Percentiles rank a stretch among this genome's conserved stretches.
Conservation (phyloP, 2,329 filamentous ascomycete genomes). For the Exutisphaerella laricina region DNA sequence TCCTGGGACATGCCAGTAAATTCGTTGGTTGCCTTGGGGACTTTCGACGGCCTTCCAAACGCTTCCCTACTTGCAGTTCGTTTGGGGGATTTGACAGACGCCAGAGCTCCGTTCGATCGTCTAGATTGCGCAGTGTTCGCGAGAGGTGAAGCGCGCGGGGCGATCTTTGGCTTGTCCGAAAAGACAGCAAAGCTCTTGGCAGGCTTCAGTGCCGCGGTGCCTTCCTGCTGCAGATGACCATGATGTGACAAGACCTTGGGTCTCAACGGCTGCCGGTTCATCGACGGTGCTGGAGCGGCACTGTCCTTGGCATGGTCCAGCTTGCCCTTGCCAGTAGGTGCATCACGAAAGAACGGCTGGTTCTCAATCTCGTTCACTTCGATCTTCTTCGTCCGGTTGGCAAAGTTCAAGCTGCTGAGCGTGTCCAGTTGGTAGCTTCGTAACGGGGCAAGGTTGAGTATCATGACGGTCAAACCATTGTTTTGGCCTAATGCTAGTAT, state of each 20-base stretch:
- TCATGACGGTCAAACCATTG: conserved; percentile 93
- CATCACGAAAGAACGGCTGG: conserved; percentile 66
- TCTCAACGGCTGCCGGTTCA: conserved; percentile 67
- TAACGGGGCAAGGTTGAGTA: conserved; percentile 87
- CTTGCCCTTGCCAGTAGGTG: conserved; percentile 27
- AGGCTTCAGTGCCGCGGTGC: conserved; percentile 58
- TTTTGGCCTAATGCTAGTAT: conserved; percentile 91
- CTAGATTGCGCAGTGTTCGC: conserved; percentile 24
- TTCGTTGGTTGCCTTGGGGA: conserved; percentile 32
- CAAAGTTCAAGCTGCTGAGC: conserved; percentile 87
- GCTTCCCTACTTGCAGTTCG: conserved; percentile 42
- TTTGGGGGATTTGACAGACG: conserved; percentile 30
- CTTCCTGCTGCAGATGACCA: conserved; percentile 47
- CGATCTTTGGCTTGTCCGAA: conserved; percentile 61
- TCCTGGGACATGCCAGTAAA: conserved; percentile 46
- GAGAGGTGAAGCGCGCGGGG: conserved; percentile 14
- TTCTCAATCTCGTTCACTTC: conserved; percentile 95
- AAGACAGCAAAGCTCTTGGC: conserved; percentile 83
- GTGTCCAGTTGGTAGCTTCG: conserved; percentile 91
- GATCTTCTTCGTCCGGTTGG: conserved; percentile 91
- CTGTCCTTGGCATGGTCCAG: conserved; percentile 34
- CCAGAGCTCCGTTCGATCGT: conserved; percentile 9
- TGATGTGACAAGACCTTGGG: conserved; percentile 72
- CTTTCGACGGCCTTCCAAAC: conserved; percentile 38
- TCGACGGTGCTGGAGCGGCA: conserved; percentile 34